Base-by-base conservation (phyloP, 176 grass and related monocot genomes). In the Rhynchospora breviuscula region DNA sequence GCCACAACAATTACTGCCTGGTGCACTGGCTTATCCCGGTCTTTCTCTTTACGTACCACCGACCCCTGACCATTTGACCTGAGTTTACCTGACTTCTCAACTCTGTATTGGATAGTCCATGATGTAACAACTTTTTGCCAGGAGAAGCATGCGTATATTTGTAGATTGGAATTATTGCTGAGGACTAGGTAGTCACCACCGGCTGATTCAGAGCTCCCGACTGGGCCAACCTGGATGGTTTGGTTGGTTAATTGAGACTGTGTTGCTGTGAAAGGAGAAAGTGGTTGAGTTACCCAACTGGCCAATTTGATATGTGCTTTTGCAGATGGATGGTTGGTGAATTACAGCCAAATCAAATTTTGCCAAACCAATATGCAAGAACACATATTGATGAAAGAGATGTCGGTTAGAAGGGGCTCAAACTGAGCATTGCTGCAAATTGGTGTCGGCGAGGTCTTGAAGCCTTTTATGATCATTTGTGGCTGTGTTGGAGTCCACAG, bases 151-250 rank as follows among this genome's bases (percentile, higher is more conserved):
- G 26, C 26, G 26, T 87, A 56, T 83, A 95, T 60, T 49, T 86
- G 59, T 7, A 95, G 90, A 52, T 90, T 90, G 61, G 90, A 95
- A 7, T 85, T 90, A 81, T 95, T 86, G 49, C 85, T 83, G 0
- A 95, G 93, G 49, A 17, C 33, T 9, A 89, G 72, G 43, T 57
- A 29, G 88, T 92, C 90, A 10, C 90, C 90, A 5, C 70, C 19
- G 7, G 8, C 0, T n/a, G n/a, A n/a, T n/a, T n/a, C n/a, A n/a
- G n/a, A n/a, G n/a, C n/a, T n/a, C n/a, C n/a, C n/a, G n/a, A n/a
- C n/a, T n/a, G n/a, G n/a, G n/a, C n/a, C n/a, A n/a, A n/a, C 53
- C 9, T 40, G 40, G 17, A 77, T 10, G 13, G 70, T 75, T 75
- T 17, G 3, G 8, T 53, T 83, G 18, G 85, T 77, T 73, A 92